Evolutionary conservation across 2,329 filamentous ascomycete species (phyloP), one percentile per base, ranked within the genome.

Genomic region (Didymella pomorum): DNA sequence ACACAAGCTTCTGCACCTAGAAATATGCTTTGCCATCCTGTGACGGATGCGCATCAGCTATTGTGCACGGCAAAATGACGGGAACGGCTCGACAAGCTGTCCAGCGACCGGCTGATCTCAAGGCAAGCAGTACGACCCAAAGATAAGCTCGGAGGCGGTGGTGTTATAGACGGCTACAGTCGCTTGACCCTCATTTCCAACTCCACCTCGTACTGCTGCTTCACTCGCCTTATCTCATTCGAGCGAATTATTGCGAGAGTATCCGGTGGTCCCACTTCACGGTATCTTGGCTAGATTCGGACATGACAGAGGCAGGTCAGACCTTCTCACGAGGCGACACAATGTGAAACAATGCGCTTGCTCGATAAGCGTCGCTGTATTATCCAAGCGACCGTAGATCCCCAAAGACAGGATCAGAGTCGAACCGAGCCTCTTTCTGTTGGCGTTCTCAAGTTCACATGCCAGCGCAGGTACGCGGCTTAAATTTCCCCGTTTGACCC

Each of bases 221-320:
- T 28, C 4, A n/a, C 33, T 9, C 12, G 47, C 1, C 21, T 29
- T 21, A 23, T 57, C 28, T 25, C 10, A 21, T 43, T 43, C 35
- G 48, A 57, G 54, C 48, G 48, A 52, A 29, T 52, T 43, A 37
- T 28, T 52, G 48, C 54, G 54, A 52, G 39, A 26, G 21, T 23
- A 46, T n/a, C 28, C 35, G 37, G 28, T 25, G 28, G 54, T 41
- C 28, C 48, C 42, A 48, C 43, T 28, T 29, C 21, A 29, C 16
- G 12, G 35, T 39, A 28, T 23, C 28, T 26, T 31, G n/a, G 23
- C 21, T 29, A 25, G 29, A 11, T 4, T 42, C 33, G n/a, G 14
- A 21, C n/a, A 2, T n/a, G 8, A 21, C 35, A 8, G 8, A 18
- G 8, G 18, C 14, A 12, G 28, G 11, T 41, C 26, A 12, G 42